A percentile compares a stretch with the other conserved stretches of the same genome.
Conservation (phyloP, 495 filamentous ascomycete genomes). For the Penicillium manginii region DNA sequence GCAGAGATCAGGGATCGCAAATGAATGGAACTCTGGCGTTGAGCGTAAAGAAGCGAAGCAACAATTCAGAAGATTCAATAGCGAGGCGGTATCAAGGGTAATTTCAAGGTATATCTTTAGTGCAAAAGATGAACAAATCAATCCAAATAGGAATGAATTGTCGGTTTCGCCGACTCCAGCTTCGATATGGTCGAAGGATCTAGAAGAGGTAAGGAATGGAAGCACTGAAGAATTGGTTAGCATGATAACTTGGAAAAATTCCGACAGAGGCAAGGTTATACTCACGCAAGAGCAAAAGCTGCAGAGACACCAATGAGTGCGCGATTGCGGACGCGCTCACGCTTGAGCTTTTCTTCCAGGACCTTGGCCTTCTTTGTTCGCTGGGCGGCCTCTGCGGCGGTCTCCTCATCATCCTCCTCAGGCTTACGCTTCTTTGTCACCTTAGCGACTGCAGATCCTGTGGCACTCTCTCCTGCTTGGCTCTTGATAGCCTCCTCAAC, state of each 20-base stretch:
- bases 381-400: constrained; percentile 48
- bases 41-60: constrained; percentile 2
- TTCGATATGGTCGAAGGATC: neutral
- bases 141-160: neutral
- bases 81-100: constrained; percentile 11
- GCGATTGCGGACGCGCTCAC: constrained; percentile 79
- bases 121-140: neutral
- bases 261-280: constrained; percentile 22
- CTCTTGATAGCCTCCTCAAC: constrained; percentile 75
- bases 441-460: constrained; percentile 49
- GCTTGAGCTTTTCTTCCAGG: constrained; percentile 73
- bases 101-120: neutral
- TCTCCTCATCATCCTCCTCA: constrained; percentile 65
- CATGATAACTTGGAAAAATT: neutral
- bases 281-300: constrained; percentile 87
- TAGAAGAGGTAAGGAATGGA: constrained; percentile 55
- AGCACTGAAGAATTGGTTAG: constrained; percentile 40
- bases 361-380: constrained; percentile 76
- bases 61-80: constrained; percentile 6
- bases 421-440: constrained; percentile 76
- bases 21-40: constrained; percentile 10
- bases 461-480: constrained; percentile 42
- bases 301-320: constrained; percentile 83
- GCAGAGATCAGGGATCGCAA: constrained; percentile 2
- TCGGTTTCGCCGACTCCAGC: neutral